phyloP scores from a whole-genome alignment of 1,139 yeast genomes.

The Pichia sp. region DNA sequence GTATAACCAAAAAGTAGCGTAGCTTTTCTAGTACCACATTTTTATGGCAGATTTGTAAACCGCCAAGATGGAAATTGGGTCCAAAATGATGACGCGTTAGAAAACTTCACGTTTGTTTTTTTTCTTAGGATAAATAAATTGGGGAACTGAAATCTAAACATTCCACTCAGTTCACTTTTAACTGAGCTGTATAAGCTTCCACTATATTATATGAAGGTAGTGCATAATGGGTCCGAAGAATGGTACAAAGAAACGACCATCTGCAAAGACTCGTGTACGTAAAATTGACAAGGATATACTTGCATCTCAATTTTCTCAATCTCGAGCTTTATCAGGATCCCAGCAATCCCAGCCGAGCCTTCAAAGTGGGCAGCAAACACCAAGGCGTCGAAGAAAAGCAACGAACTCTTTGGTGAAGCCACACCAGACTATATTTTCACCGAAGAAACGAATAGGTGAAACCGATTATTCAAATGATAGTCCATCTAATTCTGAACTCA shows the following conservation, averaged over 20 bases:
- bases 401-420: conserved; percentile 12
- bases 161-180: not conserved
- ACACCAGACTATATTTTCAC: conserved; percentile 17
- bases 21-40: not conserved
- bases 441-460: conserved; percentile 3
- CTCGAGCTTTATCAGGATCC: conserved; percentile 3
- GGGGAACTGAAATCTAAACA: not conserved
- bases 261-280: conserved; percentile 23
- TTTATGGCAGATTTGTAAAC: not conserved
- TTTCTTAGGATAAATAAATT: not conserved
- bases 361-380: conserved; percentile 6
- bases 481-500: not conserved
- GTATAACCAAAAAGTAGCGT: too few species aligned
- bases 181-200: not conserved
- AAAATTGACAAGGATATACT: conserved; percentile 20
- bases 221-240: not conserved
- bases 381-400: conserved; percentile 7
- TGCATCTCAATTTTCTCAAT: conserved; percentile 13
- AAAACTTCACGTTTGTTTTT: not conserved
- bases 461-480: not conserved
- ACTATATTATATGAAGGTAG: not conserved
- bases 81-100: conserved; percentile 2
- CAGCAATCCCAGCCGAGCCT: not conserved
- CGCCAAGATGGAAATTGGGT: not conserved
- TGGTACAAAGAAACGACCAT: conserved; percentile 20